Evolutionary conservation across 164 flowering plant species (phyloP), one percentile per base, ranked within the genome.

Genomic region (Tinospora cordifolia): DNA sequence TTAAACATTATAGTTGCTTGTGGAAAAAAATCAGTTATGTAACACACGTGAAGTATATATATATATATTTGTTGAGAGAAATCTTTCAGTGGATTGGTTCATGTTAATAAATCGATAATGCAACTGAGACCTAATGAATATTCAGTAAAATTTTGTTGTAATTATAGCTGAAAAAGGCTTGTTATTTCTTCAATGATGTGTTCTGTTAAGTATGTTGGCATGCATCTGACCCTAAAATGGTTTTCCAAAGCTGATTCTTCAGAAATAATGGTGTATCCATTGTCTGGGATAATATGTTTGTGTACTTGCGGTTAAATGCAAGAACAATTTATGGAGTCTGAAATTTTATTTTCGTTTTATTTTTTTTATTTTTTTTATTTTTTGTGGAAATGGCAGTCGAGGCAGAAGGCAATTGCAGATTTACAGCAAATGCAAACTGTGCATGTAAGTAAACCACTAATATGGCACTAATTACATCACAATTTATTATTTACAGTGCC

Each of bases 361-460:
- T n/a, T n/a, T n/a, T n/a, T n/a, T n/a, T n/a, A n/a, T n/a, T 46
- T 65, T 39, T 17, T 25, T 64, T 70, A 9, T 76, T 72, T 60
- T 4, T 30, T 30, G 19, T 26, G 9, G 54, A 4, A 17, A 25
- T 73, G 69, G 77, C 88, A 88, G 91, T 86, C 91, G 15, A 85
- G 92, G 83, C 88, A 83, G 76, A 87, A 90, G 78, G 96, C 98
- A n/a, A 75, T 88, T 46, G 70, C 83, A 58, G 91, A 90, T 84
- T 75, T 92, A 22, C 87, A 84, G 14, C 87, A 84, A 75, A 85
- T 88, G 93, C 89, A 87, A 75, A 69, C 76, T 67, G 85, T 82
- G 63, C 83, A 88, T 70, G 91, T 91, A 79, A 82, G 87, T 71
- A 47, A 34, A 30, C 17, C 34, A 14, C 59, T 63, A 14, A 44